Base-by-base conservation (phyloP, 495 filamentous ascomycete species). In the Xylaria acuta region DNA sequence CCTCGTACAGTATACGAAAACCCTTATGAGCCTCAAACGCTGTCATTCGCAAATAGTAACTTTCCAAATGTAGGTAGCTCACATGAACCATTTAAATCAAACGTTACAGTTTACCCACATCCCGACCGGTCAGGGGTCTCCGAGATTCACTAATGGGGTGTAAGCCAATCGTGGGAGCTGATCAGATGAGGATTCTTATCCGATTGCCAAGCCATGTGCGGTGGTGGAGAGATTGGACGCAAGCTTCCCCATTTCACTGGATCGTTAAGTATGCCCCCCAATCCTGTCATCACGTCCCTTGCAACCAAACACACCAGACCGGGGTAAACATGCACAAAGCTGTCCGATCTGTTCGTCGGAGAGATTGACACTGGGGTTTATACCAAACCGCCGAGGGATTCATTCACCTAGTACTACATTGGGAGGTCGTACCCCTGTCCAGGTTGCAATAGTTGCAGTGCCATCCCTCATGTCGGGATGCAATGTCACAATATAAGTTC, bases 61-160 rank as follows among this genome's bases (percentile, higher is more conserved):
- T 51, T 51, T 51, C 45, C 49, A 27, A 56, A 67, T 41, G 65
- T 7, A 67, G 65, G 36, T 56, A 49, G 49, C 49, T 41, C 47
- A 38, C 65, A 67, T 30, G 34, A 45, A 20, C 49, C 49, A 49
- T n/a, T 41, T 27, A 54, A 30, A 69, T 69, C 67, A 38, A 62
- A 70, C 67, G 67, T 70, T 70, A 70, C 67, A 70, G 27, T 70
- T n/a, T 70, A 64, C 59, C 58, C 43, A 71, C 18, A 7, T 32
- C 5, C 45, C 43, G 41, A 14, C 58, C 43, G 25, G 20, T 49
- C 54, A 40, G 40, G 38, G 49, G 27, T 62, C 32, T 20, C 5
- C 59, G 40, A 38, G 45, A 34, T 60, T 60, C 56, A 34, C 11
- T 49, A 64, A 51, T 43, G 56, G 40, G 45, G 32, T 43, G 4